Base-by-base conservation (phyloP, 768 basidiomycete species). In the Piloderma croceum region DNA sequence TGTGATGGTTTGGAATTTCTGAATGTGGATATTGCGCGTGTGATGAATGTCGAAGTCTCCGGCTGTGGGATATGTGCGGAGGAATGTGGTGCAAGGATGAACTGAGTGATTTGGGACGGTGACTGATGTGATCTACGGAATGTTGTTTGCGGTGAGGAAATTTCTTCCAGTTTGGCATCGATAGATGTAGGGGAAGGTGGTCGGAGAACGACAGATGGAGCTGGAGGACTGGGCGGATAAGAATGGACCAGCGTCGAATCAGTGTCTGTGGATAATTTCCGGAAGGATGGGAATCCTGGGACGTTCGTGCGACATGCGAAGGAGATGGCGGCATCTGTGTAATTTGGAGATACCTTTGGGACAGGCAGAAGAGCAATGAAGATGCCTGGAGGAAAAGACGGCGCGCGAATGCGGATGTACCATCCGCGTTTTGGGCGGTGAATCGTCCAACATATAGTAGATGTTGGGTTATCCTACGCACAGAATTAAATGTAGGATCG, bases 371-470 rank as follows among this genome's bases (percentile, higher is more conserved):
- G 53, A 1, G 77, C 70, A 21, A 81, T 81, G 45, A 68, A 77
- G 9, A 71, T 67, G 3, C 73, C 63, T 10, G 76, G 79, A 1
- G 84, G 81, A 47, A 88, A 89, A 4, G 69, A 51, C 0, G 88
- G 87, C 2, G 83, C 65, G 24, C 83, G 75, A 19, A 90, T 63
- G 31, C 82, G 82, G 44, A 90, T 78, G 59, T 90, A 90, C 88
- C 88, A 90, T 33, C 88, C 88, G 21, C 82, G 76, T 42, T 79
- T 77, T 1, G 88, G 88, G 5, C 79, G 76, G 56, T 89, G 88
- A 20, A 89, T 77, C 7, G 76, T 76, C 88, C 88, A 90, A 41
- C 74, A 70, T 2, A 86, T 57, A 0, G 72, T 71, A 18, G 73
- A 76, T 4, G 74, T 79, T n/a, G 75, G 69, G 29, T 82, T 83